Base-by-base conservation (phyloP, 148 eudicot genomes). In the Persicaria tinctoria region DNA sequence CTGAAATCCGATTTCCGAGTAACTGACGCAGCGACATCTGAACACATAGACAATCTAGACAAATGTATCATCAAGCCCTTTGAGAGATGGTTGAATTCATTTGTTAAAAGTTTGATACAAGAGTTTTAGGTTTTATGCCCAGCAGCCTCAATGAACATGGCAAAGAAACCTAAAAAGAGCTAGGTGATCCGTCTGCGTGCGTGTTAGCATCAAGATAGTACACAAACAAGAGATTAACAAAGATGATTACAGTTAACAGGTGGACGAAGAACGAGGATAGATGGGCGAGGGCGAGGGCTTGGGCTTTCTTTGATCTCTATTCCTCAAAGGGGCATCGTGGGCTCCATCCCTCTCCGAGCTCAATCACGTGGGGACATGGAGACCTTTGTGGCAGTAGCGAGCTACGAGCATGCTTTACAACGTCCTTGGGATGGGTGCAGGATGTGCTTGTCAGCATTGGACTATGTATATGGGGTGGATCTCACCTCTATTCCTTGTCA, bases 401-500 rank as follows among this genome's bases (percentile, higher is more conserved):
- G 80, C 93, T 89, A 81, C 85, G 84, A 69, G 78, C 85, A 74
- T 85, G 84, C 77, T 73, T 85, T 86, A 84, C 80, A 18, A 73
- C 79, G 18, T 79, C 88, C 51, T 27, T 71, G 38, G 88, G 78
- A 50, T 50, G 53, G 72, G 80, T 74, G 12, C 83, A 87, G 73
- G 87, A 80, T 44, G 81, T 78, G 79, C 95, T 88, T 54, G 87
- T 83, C 55, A 87, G 53, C 84, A 86, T 92, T 56, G 92, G 91
- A 81, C 95, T 90, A 5, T 78, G 82, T 38, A 76, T 51, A 71
- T 45, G 23, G 23, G 93, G 46, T 89, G 90, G 79, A 92, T 80
- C 82, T 92, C 97, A 51, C 97, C 97, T 10, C 97, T 89, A 62
- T 95, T 88, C 83, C 93, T 87, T 77, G 97, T 92, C 73, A 92